Conservation (phyloP, 768 basidiomycete genomes). For the Mycena rosella region DNA sequence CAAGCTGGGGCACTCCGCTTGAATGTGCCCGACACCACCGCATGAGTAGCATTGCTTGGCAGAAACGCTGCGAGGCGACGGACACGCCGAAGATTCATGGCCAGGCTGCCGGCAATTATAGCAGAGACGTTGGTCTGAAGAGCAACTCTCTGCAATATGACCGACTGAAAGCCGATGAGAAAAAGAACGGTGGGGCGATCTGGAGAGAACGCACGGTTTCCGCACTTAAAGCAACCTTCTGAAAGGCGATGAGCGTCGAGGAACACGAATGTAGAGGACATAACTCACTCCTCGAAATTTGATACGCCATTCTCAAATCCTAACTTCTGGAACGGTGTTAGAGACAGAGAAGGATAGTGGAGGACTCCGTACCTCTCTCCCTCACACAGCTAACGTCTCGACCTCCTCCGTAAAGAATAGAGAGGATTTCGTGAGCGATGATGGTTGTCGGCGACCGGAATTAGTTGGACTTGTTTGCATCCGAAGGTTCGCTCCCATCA, state of each 20-base stretch:
- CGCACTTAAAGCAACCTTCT: slow-evolving; percentile 95
- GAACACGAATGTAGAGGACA: no score
- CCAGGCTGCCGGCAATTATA: slow-evolving; percentile 97
- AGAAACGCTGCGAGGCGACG: slow-evolving; percentile 83
- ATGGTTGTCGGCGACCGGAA: slow-evolving; percentile 39
- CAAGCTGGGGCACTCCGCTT: slow-evolving; percentile 88
- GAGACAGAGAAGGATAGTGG: slow-evolving; percentile 1
- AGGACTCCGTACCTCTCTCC: slow-evolving; percentile 70
- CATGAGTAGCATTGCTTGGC: slow-evolving; percentile 93
- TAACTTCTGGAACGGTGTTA: slow-evolving; percentile 47
- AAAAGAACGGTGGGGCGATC: slow-evolving; percentile 20
- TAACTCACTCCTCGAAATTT: slow-evolving; percentile 87
- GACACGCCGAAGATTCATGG: slow-evolving; percentile 91
- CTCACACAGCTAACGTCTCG: slow-evolving; percentile 72
- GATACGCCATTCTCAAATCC: slow-evolving; percentile 78
- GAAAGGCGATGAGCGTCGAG: no score
- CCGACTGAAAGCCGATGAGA: slow-evolving; percentile 68
- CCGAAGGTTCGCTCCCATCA: no score
- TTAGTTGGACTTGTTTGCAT: slow-evolving; percentile 13
- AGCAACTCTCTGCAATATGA: slow-evolving; percentile 93
- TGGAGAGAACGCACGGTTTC: slow-evolving; percentile 75
- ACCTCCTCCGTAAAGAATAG: slow-evolving; percentile 72
- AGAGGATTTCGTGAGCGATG: slow-evolving; percentile 55
- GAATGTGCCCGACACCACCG: slow-evolving; percentile 87
- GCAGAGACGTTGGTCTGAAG: slow-evolving; percentile 89